These are phyloP conservation scores for Russula lepida DNA, from an alignment of 768 basidiomycete genomes.

Conservation along the genomic window DNA sequence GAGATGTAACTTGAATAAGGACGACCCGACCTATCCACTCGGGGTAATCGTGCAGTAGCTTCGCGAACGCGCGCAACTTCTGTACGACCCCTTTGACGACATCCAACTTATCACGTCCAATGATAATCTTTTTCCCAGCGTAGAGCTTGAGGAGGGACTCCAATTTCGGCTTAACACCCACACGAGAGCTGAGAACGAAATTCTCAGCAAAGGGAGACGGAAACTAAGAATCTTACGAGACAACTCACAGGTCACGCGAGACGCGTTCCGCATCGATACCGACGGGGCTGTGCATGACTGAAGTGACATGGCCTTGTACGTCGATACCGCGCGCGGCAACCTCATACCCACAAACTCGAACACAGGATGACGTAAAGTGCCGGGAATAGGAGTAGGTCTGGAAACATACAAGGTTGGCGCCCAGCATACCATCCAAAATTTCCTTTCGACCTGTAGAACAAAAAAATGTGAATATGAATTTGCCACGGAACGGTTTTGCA, in stretches of 20 bases:
- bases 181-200: conserved; percentile 41
- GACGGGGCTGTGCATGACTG: conserved; percentile 87
- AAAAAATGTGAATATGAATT: conserved; percentile 8
- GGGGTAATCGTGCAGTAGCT: conserved; percentile 86
- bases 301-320: conserved; percentile 74
- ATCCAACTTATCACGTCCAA: conserved; percentile 94
- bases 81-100: conserved; percentile 98
- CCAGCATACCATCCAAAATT: conserved; percentile 96
- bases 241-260: conserved; percentile 56
- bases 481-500: background rate
- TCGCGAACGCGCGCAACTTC: conserved; percentile 96
- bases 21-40: conserved; percentile 91
- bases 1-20: conserved; percentile 88
- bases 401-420: conserved; percentile 95
- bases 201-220: background rate
- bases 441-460: conserved; percentile 63
- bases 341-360: conserved; percentile 95
- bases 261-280: conserved; percentile 92
- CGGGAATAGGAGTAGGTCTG: conserved; percentile 94
- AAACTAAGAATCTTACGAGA: background rate
- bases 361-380: conserved; percentile 90
- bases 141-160: conserved; percentile 78
- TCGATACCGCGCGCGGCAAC: conserved; percentile 65
- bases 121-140: conserved; percentile 96
- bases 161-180: conserved; percentile 85